Evolutionary conservation across 2,329 filamentous ascomycete species (phyloP), one percentile per base, ranked within the genome.

Genomic region (Eutypella sp.): DNA sequence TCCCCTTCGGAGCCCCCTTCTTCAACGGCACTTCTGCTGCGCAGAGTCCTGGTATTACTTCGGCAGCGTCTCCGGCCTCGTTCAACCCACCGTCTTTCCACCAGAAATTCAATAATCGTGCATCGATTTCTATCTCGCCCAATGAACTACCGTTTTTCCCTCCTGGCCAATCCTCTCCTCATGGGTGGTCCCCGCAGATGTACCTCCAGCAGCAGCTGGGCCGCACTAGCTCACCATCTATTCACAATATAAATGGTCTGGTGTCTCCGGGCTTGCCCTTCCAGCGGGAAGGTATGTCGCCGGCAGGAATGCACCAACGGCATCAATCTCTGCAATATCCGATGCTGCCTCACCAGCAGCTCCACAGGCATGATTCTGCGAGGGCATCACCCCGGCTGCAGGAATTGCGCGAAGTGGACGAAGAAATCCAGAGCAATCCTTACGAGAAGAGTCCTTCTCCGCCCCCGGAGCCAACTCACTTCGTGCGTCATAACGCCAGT

Each of bases 331-430:
- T 82, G 53, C 78, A 82, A 53, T 81, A 74, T 48, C 73, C 76
- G 2, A 68, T 79, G 58, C 63, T 80, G 53, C 76, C 74, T 18
- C 80, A 72, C 57, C 81, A 72, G 56, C 76, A 79, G 44, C 71
- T 83, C 41, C 67, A 76, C 22, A 72, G 73, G 51, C 73, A 79
- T 51, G 75, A 78, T 47, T 73, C 74, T 54, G 67, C 73, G 22
- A 69, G 77, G 50, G 73, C 73, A 19, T 84, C 81, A 0, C 80
- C 80, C 49, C 73, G 81, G 37, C 68, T 91, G 50, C 84, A 86
- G 46, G 85, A 90, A 51, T 74, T 91, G 15, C 79, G 76, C n/a
- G 86, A 90, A 60, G 82, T 81, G 45, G 85, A 88, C 19, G 85
- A 87, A 53, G 85, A 87, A 47, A 63, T 66, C 1, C 57, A 61